Conservation (phyloP, 331 rosid species). For the Rhamnella rubrinervis region DNA sequence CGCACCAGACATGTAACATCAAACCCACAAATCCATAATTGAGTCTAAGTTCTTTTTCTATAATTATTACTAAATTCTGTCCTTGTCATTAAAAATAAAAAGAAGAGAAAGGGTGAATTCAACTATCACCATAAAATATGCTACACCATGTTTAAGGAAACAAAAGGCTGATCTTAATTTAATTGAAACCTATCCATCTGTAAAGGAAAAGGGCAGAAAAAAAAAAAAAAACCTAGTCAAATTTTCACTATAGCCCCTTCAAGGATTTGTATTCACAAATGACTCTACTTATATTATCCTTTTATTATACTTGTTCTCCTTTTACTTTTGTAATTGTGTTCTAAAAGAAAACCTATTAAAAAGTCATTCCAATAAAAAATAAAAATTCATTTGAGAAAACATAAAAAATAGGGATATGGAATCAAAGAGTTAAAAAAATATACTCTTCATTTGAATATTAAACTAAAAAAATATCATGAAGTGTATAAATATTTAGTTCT, state of each 20-base stretch:
- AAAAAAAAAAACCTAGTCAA: too few species aligned
- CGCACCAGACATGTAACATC: slow-evolving; percentile 32
- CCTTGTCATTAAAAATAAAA: background rate
- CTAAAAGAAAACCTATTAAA: too few species aligned
- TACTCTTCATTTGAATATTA: too few species aligned
- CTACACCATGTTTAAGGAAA: background rate
- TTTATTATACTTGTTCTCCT: background rate
- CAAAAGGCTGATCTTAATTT: background rate
- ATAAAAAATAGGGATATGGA: too few species aligned
- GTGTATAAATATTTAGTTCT: too few species aligned
- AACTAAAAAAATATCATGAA: too few species aligned
- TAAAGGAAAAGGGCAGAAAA: background rate
- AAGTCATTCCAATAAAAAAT: too few species aligned
- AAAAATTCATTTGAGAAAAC: too few species aligned
- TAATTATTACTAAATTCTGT: background rate
- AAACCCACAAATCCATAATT: slow-evolving; percentile 3
- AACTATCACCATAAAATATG: background rate
- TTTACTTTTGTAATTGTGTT: too few species aligned
- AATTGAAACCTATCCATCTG: background rate
- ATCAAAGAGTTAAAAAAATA: too few species aligned
- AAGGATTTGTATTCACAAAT: background rate
- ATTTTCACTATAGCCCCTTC: too few species aligned
- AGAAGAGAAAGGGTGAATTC: background rate
- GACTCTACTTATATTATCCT: background rate
- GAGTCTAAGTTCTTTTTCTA: background rate